A percentile compares a stretch with the other conserved stretches of the same genome.
phyloP scores from a whole-genome alignment of 2,329 filamentous ascomycete genomes.

The Aspergillus fijiensis region DNA sequence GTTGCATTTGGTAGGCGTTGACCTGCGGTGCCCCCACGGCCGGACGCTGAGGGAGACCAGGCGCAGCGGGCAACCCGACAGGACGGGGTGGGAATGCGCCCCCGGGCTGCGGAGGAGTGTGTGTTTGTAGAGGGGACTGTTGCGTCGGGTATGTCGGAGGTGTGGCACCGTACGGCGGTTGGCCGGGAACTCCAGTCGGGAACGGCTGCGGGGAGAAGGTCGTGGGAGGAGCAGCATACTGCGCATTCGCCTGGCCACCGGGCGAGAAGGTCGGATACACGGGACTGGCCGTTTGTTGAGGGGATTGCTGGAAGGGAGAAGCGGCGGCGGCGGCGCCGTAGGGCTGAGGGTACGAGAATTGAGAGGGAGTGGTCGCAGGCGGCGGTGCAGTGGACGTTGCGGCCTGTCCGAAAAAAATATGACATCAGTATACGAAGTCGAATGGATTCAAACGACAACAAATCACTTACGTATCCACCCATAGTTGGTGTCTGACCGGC shows the following conservation, averaged over 20 bases:
- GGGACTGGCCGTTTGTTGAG: slow-evolving; percentile 44
- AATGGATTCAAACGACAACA: slow-evolving; percentile 23
- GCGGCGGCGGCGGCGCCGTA: slow-evolving; percentile 34
- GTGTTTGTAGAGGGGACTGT: slow-evolving; percentile 41
- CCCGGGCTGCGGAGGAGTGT: slow-evolving; percentile 44
- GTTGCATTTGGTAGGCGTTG: slow-evolving; percentile 56
- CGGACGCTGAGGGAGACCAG: slow-evolving; percentile 62
- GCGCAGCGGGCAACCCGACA: slow-evolving; percentile 55
- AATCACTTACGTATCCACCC: slow-evolving; percentile 57
- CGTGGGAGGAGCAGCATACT: slow-evolving; percentile 32
- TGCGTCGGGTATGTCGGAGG: slow-evolving; percentile 46
- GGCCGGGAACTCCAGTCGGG: slow-evolving; percentile 26
- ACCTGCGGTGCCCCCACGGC: slow-evolving; percentile 55
- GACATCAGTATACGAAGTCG: slow-evolving; percentile 7
- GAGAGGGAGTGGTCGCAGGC: slow-evolving; percentile 35
- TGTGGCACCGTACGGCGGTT: slow-evolving; percentile 40
- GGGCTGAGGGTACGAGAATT: slow-evolving; percentile 42
- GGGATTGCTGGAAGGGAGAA: slow-evolving; percentile 44
- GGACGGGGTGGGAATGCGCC: slow-evolving; percentile 48
- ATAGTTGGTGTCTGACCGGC: slow-evolving; percentile 52
- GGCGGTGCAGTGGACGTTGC: slow-evolving; percentile 42
- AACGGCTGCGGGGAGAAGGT: slow-evolving; percentile 35
- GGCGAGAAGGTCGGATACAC: slow-evolving; percentile 38
- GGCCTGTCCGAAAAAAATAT: slow-evolving; percentile 33
- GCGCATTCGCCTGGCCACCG: slow-evolving; percentile 32